Base-by-base conservation (phyloP, 257 asterid genomes). In the Buddleja alternifolia region DNA sequence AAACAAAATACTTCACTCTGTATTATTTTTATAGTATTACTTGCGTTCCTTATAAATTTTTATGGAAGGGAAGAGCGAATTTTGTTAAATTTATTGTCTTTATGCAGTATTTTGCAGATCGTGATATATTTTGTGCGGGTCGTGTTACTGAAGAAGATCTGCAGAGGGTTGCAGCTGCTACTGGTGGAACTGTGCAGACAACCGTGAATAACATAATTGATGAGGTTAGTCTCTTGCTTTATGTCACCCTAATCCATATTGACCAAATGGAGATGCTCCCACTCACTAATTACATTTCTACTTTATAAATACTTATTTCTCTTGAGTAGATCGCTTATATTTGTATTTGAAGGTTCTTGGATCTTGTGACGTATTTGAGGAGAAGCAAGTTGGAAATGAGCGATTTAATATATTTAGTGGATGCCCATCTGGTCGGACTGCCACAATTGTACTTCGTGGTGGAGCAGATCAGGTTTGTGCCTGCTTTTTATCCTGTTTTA, bases 371-470 rank as follows among this genome's bases (percentile, higher is more conserved):
- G 25, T 70, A 51, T 92, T 95, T 77, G 97, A 92, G 88, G 97
- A 92, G 83, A 92, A 25, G 60, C 97, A 89, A 89, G 97, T 92
- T 58, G 97, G 97, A 77, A 92, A 92, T 74, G 97, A 92, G 78
- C 86, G 97, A 50, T 92, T 92, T 69, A 92, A 92, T 74, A 85
- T 92, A 69, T 92, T 92, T 75, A 87, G 95, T 70, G 97, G 96
- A 67, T 92, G 97, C 71, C 96, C 90, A 15, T 80, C 88, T 21
- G 95, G 97, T 65, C 83, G 48, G 56, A 92, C 97, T 24, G 96
- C 97, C 73, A 92, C 97, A 63, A 89, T 92, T 63, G 97, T 92
- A 73, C 95, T 92, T 73, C 95, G 97, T 59, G 97, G 97, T 65
- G 97, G 97, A 75, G 96, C 96, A 75, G 97, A 92, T 80, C 97